phyloP scores from a whole-genome alignment of 1,284 basidiomycete species.

The Ceratobasidium sp. region DNA sequence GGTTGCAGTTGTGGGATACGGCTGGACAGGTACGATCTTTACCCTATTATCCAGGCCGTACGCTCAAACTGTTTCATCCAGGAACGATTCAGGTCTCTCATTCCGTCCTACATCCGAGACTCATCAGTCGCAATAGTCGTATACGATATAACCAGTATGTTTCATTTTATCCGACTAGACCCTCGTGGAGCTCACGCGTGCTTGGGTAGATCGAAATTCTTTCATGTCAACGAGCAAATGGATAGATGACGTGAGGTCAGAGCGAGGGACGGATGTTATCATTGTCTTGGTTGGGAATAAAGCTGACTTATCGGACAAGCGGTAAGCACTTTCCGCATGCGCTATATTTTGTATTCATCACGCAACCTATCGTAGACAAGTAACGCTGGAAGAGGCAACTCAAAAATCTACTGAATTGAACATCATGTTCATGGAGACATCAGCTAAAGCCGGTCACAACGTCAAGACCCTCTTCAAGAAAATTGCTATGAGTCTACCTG shows the following conservation, averaged over 20 bases:
- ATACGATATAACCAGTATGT: slow-evolving; percentile 90
- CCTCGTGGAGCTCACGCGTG: slow-evolving; percentile 8
- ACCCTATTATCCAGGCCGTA: neutral
- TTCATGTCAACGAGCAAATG: slow-evolving; percentile 98
- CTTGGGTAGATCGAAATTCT: slow-evolving; percentile 84
- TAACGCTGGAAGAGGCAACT: slow-evolving; percentile 98
- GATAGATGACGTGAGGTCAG: slow-evolving; percentile 99
- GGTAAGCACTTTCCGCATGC: slow-evolving; percentile 65
- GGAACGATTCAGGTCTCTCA: slow-evolving; percentile 98
- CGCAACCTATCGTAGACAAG: slow-evolving; percentile 74
- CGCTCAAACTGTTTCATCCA: slow-evolving; percentile 55
- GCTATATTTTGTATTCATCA: slow-evolving; percentile 22
- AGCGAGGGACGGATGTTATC: slow-evolving; percentile 97
- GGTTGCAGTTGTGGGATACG: slow-evolving; percentile 98
- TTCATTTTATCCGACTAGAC: neutral
- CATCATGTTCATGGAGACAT: slow-evolving; percentile 99
- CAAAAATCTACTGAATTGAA: slow-evolving; percentile 92
- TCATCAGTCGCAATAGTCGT: slow-evolving; percentile 51
- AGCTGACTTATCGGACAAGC: slow-evolving; percentile 94
- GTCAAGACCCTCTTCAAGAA: slow-evolving; percentile 99
- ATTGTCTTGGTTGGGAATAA: slow-evolving; percentile 99
- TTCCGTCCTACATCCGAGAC: slow-evolving; percentile 89
- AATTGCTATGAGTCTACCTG: slow-evolving; percentile 97
- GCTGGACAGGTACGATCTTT: slow-evolving; percentile 83
- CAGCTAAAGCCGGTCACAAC: slow-evolving; percentile 99